phyloP scores from a whole-genome alignment of 73 alveolate species.

The Paramecium caudatum region DNA sequence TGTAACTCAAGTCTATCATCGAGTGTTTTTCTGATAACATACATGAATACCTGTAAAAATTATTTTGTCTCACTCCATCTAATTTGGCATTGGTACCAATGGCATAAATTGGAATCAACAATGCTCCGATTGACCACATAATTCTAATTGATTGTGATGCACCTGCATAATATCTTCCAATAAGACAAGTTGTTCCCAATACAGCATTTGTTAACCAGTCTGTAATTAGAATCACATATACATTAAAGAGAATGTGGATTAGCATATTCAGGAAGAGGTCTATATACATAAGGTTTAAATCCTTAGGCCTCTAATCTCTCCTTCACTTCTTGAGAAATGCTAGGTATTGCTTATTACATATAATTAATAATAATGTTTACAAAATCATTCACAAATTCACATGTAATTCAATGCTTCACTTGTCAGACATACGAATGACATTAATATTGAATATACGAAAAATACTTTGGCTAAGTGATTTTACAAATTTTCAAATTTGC shows the following conservation, averaged over 20 bases:
- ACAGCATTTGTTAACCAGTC: slow-evolving; percentile 71
- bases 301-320: slow-evolving; percentile 31
- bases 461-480: neutral
- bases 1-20: slow-evolving; percentile 89
- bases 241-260: slow-evolving; percentile 35
- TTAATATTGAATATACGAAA: slow-evolving; percentile 32
- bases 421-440: slow-evolving; percentile 48
- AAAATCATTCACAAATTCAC: too few relatives aligned
- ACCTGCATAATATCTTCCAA: slow-evolving; percentile 68
- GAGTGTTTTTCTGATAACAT: slow-evolving; percentile 79
- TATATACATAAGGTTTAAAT: slow-evolving; percentile 17
- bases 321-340: neutral
- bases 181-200: slow-evolving; percentile 22
- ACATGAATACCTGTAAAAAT: slow-evolving; percentile 60
- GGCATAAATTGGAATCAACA: slow-evolving; percentile 66
- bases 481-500: neutral
- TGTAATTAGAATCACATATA: neutral
- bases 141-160: slow-evolving; percentile 61
- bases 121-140: slow-evolving; percentile 59
- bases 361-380: neutral
- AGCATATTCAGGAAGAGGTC: slow-evolving; percentile 24
- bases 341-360: slow-evolving; percentile 59
- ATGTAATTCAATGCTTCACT: too few relatives aligned
- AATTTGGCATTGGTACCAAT: slow-evolving; percentile 48
- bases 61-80: slow-evolving; percentile 46